These are phyloP conservation scores for Jimgerdemannia lactiflua DNA, from an alignment of 192 early-diverging fungal genomes.

Conservation along the genomic window DNA sequence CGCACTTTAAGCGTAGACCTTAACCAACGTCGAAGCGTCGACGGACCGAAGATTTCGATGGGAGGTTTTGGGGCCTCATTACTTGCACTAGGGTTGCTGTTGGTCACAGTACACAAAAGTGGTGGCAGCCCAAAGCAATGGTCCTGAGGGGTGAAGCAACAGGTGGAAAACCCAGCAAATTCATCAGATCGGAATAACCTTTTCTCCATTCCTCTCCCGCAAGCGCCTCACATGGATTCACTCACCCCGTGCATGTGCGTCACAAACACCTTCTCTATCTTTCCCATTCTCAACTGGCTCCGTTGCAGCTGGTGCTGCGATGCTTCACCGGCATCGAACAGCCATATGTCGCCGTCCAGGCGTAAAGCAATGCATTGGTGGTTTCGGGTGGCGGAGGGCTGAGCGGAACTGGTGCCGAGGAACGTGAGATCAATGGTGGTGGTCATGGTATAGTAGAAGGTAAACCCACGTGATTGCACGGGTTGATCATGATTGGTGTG, in stretches of 20 bases:
- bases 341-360: slow-evolving; percentile 33
- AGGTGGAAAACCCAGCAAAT: no score
- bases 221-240: not conserved
- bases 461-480: not conserved
- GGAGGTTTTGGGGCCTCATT: not conserved
- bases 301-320: slow-evolving; percentile 55
- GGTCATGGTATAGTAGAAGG: slow-evolving; percentile 14
- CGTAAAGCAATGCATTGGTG: slow-evolving; percentile 46
- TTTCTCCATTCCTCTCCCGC: not conserved
- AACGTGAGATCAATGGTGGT: slow-evolving; percentile 45
- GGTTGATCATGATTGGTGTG: no score
- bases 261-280: slow-evolving; percentile 36
- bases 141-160: slow-evolving; percentile 11
- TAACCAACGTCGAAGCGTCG: slow-evolving; percentile 35
- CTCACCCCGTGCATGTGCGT: slow-evolving; percentile 48
- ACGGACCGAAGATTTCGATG: slow-evolving; percentile 51
- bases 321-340: slow-evolving; percentile 55
- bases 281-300: slow-evolving; percentile 28
- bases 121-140: slow-evolving; percentile 51
- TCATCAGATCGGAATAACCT: no score
- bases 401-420: slow-evolving; percentile 54
- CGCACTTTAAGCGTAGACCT: slow-evolving; percentile 25
- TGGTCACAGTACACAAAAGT: slow-evolving; percentile 40
- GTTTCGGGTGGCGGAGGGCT: slow-evolving; percentile 54
- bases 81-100: slow-evolving; percentile 8